A percentile compares a stretch with the other conserved stretches of the same genome.
phyloP scores from a whole-genome alignment of 805 yeast genomes.

The Teunomyces atbi region DNA sequence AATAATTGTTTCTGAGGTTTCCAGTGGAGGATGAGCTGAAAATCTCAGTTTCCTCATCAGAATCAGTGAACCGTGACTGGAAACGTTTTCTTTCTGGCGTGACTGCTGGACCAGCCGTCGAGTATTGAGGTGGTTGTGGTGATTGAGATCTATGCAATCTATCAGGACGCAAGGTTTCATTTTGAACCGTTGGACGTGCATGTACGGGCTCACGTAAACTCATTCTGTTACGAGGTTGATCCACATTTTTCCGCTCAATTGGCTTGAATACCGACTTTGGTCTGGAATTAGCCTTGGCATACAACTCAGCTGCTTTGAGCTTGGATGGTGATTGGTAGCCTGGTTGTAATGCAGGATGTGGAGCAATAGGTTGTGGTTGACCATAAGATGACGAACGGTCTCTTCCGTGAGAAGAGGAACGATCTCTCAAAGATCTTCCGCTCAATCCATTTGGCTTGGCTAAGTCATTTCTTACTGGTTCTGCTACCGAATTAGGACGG shows the following conservation, averaged over 20 bases:
- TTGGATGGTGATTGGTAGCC: slow-evolving; percentile 40
- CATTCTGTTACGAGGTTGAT: slow-evolving; percentile 1
- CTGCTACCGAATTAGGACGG: slow-evolving; percentile 33
- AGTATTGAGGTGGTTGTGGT: background rate
- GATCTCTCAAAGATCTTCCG: slow-evolving; percentile 24
- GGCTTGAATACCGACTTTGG: slow-evolving; percentile 41
- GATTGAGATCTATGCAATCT: background rate
- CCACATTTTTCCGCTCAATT: slow-evolving; percentile 30
- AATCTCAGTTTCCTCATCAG: slow-evolving; percentile 24
- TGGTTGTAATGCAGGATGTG: slow-evolving; percentile 41
- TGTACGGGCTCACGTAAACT: slow-evolving; percentile 19
- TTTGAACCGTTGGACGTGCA: slow-evolving; percentile 15
- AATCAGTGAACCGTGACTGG: slow-evolving; percentile 26
- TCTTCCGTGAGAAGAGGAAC: background rate
- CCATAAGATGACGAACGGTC: slow-evolving; percentile 8
- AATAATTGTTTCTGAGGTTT: slow-evolving; percentile 2
- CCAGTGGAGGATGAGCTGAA: background rate
- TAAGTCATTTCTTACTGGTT: background rate
- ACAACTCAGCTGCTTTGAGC: slow-evolving; percentile 50
- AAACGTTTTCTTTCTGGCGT: slow-evolving; percentile 10
- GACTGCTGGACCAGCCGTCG: slow-evolving; percentile 9
- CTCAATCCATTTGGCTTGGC: slow-evolving; percentile 22
- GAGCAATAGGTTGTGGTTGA: slow-evolving; percentile 32
- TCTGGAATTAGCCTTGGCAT: slow-evolving; percentile 49
- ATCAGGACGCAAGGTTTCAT: background rate